Percentiles rank a stretch among this genome's conserved stretches.
Conservation (phyloP, 2,329 filamentous ascomycete genomes). For the Huntiella moniliformis region DNA sequence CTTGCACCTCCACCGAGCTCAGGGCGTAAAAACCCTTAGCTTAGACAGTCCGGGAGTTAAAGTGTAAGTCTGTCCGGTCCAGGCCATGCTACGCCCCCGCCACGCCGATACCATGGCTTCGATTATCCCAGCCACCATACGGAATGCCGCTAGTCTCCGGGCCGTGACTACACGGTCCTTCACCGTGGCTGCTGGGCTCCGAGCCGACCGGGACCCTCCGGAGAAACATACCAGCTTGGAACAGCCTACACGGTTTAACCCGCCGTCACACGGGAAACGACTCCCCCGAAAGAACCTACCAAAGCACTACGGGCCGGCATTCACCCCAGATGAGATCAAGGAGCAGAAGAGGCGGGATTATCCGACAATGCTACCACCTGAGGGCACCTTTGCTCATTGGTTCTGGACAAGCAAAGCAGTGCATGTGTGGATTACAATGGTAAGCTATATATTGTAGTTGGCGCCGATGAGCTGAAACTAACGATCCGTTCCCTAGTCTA, state of each 20-base stretch:
- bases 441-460: constrained; percentile 23
- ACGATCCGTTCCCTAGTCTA: constrained; percentile 26
- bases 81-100: too few relatives aligned
- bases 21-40: too few relatives aligned
- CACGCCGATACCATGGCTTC: too few relatives aligned
- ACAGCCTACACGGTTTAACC: constrained; percentile 76
- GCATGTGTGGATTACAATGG: constrained; percentile 70
- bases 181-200: too few relatives aligned
- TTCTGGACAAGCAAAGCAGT: constrained; percentile 61
- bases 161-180: too few relatives aligned
- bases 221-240: constrained; percentile 54
- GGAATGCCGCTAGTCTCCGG: not conserved
- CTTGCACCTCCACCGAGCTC: too few relatives aligned
- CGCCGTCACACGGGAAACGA: constrained; percentile 69
- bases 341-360: constrained; percentile 55
- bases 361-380: constrained; percentile 72
- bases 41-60: too few relatives aligned
- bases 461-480: too few relatives aligned
- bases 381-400: constrained; percentile 66
- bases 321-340: constrained; percentile 45
- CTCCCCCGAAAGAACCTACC: constrained; percentile 39
- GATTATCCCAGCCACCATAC: not conserved
- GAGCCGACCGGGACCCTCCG: not conserved
- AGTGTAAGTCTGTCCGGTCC: too few relatives aligned
- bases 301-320: constrained; percentile 54